Base-by-base conservation (phyloP, 2,329 filamentous ascomycete species). In the Cladorrhinum sp. region DNA sequence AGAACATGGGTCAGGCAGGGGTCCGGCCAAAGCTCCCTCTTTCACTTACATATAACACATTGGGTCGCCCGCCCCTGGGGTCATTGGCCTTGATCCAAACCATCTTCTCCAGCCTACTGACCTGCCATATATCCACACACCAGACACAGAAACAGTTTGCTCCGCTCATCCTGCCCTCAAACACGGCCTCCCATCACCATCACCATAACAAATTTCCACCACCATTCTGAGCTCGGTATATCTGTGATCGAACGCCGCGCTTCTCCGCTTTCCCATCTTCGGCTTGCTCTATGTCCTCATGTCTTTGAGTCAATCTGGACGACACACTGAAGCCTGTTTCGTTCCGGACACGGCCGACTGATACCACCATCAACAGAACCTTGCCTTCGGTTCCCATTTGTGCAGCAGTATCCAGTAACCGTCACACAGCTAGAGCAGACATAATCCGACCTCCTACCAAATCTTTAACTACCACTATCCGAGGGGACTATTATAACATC, bases 311-410 rank as follows among this genome's bases (percentile, higher is more conserved):
- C 60, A 36, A 60, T 58, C 60, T 54, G 52, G 62, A 52, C 64
- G 51, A 59, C 64, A 61, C 60, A 65, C 63, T 62, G 67, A 66
- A 61, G 64, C 69, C 61, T 64, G 61, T 64, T 67, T 69, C 61
- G 67, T 72, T 65, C 69, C 70, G 65, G 71, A 74, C 67, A 71
- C 73, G 62, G 72, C 73, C 61, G 73, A 73, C 65, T 74, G 71
- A 75, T 64, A 67, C 24, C 61, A 57, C 51, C 56, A 36, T 61
- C 41, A 41, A 53, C 49, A 52, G 22, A 29, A 62, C 63, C 23
- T 24, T 61, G 20, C 51, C 60, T 50, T 23, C 50, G 36, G 48
- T 61, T 53, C 50, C 56, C 58, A 58, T 65, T 50, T 59, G 57
- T 50, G 65, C 57, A 62, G 55, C 55, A 22, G 20, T 60, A n/a